phyloP scores from a whole-genome alignment of 805 yeast species.

The Sungouiella blattae region DNA sequence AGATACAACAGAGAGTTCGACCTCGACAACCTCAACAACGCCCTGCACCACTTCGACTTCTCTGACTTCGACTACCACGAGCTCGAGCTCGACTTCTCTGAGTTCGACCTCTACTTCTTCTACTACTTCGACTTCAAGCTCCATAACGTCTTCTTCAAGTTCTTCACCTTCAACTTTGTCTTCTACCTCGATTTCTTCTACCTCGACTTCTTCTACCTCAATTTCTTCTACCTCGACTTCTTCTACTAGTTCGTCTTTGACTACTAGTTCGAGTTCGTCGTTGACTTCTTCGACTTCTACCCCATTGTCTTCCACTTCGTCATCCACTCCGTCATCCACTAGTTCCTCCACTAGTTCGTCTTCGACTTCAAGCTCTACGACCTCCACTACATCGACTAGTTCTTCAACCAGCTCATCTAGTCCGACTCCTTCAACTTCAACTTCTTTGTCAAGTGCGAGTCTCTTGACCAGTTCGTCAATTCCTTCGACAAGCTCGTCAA shows the following conservation, averaged over 20 bases:
- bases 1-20: not conserved
- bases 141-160: not conserved
- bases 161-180: not conserved
- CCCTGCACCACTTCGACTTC: too few species aligned
- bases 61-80: not conserved
- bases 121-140: not conserved
- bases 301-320: not conserved
- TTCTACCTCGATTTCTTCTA: not conserved
- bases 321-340: not conserved
- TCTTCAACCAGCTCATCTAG: not conserved
- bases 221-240: not conserved
- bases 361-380: not conserved
- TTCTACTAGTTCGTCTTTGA: not conserved
- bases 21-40: not conserved
- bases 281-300: not conserved
- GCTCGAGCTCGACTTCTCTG: too few species aligned
- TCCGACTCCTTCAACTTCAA: not conserved
- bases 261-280: constrained; percentile 1
- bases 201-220: constrained; percentile 1
- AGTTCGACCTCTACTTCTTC: too few species aligned
- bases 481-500: not conserved
- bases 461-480: not conserved
- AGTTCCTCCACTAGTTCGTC: not conserved
- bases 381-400: not conserved
- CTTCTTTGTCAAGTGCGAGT: not conserved